Evolutionary conservation across 805 yeast genomes (phyloP).

Genomic region (Pichia nanzhaoensis): DNA sequence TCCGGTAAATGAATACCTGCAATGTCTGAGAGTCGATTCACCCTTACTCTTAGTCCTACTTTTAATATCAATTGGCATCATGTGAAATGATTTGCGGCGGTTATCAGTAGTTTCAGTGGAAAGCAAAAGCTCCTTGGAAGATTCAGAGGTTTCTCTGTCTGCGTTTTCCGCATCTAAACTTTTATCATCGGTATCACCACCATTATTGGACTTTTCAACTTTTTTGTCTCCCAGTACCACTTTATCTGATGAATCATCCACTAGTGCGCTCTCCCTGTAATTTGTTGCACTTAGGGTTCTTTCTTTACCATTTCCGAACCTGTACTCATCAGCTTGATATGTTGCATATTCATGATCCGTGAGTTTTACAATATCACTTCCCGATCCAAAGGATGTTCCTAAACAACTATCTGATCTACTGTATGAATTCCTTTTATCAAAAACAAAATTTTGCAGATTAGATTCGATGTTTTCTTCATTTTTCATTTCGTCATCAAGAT

Average conservation of each 20-base stretch:
- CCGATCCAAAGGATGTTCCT: slow-evolving; percentile 21
- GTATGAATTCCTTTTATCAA: slow-evolving; percentile 18
- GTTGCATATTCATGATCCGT: background rate
- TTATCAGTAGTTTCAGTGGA: too few relatives aligned
- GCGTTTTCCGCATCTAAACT: background rate
- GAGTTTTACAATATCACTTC: slow-evolving; percentile 6
- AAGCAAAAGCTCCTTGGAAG: background rate
- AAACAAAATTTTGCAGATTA: slow-evolving; percentile 9
- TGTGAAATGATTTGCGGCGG: background rate
- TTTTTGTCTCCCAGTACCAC: slow-evolving; percentile 3
- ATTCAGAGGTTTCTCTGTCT: background rate
- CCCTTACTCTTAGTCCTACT: background rate
- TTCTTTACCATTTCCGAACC: background rate
- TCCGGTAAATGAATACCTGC: slow-evolving; percentile 29
- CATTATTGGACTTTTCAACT: background rate
- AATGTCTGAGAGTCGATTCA: slow-evolving; percentile 7
- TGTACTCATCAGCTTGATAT: slow-evolving; percentile 3
- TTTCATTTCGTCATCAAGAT: slow-evolving; percentile 23
- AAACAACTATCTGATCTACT: slow-evolving; percentile 11
- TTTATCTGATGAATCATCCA: slow-evolving; percentile 19
- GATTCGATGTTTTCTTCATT: slow-evolving; percentile 13
- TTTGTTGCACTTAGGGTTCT: background rate
- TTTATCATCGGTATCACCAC: too few relatives aligned
- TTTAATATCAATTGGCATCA: slow-evolving; percentile 18
- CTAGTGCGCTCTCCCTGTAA: slow-evolving; percentile 20